Evolutionary conservation across 1,284 basidiomycete genomes (phyloP), one percentile per base, ranked within the genome.

Genomic region (Leccinum variabile): DNA sequence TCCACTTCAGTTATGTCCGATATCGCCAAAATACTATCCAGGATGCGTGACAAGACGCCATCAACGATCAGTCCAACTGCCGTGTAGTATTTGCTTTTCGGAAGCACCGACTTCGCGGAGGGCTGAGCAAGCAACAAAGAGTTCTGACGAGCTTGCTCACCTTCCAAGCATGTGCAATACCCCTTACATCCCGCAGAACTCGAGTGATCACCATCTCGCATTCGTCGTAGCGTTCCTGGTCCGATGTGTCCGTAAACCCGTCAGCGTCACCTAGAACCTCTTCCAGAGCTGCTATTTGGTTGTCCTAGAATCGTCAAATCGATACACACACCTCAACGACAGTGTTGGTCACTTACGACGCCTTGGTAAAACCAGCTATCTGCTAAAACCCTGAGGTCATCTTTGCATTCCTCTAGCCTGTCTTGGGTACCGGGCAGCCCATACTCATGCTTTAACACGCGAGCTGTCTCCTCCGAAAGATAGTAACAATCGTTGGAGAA

Each of bases 1-100:
- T 98, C 96, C 10, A 87, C 81, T 70, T 94, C 96, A 0, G 95
- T 90, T 68, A 99, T 98, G 75, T 99, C 97, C 2, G 85, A 83
- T 56, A 98, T 79, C 0, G 85, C 86, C 54, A 96, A 79, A 13
- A 98, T 84, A 67, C 92, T 90, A 54, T 83, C 82, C 10, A 96
- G 79, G 5, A 97, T 84, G 3, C 86, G 81, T 3, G 80, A 80
- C 35, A 97, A 80, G 3, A 89, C 86, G 11, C 85, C 81, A 63
- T 98, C 90, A 13, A 92, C 85, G 11, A 97, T 75, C 16, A 82
- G 77, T 7, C 97, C 97, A 16, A 97, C 72, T 1, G 89, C 85
- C 33, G 79, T 78, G 65, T 89, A 87, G 69, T 89, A 91, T 67
- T 85, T 87, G 69, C 80, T 85, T 68, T 84, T 86, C 16, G 85